Conservation (phyloP, 169 alveolate species). For the Theileria orientalis region DNA sequence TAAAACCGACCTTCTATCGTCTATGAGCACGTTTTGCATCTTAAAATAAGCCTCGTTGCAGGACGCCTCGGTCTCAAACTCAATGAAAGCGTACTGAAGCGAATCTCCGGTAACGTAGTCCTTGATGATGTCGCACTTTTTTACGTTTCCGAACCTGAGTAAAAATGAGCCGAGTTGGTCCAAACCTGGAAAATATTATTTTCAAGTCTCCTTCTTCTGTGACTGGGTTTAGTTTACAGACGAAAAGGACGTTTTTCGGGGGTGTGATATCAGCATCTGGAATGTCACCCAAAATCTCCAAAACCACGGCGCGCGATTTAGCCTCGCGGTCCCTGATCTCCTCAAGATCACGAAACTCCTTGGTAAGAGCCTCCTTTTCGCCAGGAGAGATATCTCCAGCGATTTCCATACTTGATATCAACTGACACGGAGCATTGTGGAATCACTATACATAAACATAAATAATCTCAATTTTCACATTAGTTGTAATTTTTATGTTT, state of each 20-base stretch:
- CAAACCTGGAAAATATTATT: slow-evolving; percentile 82
- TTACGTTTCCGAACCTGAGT: slow-evolving; percentile 92
- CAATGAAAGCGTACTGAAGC: slow-evolving; percentile 97
- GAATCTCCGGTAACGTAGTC: slow-evolving; percentile 98
- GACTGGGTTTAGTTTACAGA: slow-evolving; percentile 95
- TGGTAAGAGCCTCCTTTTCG: slow-evolving; percentile 74
- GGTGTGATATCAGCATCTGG: slow-evolving; percentile 98
- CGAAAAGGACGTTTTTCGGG: slow-evolving; percentile 97
- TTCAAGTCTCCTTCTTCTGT: slow-evolving; percentile 97
- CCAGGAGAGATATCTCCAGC: slow-evolving; percentile 27
- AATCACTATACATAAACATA: neutral
- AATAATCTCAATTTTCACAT: too few relatives aligned
- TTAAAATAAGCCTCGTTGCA: slow-evolving; percentile 95
- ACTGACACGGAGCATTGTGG: neutral
- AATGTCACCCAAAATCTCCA: slow-evolving; percentile 96
- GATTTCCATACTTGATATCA: slow-evolving; percentile 59
- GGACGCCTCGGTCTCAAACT: slow-evolving; percentile 92
- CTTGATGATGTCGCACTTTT: slow-evolving; percentile 91
- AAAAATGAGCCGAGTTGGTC: neutral
- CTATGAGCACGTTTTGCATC: slow-evolving; percentile 96
- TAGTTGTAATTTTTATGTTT: neutral
- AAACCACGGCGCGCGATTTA: slow-evolving; percentile 90
- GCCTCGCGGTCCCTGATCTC: slow-evolving; percentile 87
- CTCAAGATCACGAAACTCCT: slow-evolving; percentile 82
- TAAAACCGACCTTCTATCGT: slow-evolving; percentile 83